Percentiles rank a stretch among this genome's conserved stretches.
phyloP scores from a whole-genome alignment of 352 stramenopile genomes.

The Pythium sukuiense region DNA sequence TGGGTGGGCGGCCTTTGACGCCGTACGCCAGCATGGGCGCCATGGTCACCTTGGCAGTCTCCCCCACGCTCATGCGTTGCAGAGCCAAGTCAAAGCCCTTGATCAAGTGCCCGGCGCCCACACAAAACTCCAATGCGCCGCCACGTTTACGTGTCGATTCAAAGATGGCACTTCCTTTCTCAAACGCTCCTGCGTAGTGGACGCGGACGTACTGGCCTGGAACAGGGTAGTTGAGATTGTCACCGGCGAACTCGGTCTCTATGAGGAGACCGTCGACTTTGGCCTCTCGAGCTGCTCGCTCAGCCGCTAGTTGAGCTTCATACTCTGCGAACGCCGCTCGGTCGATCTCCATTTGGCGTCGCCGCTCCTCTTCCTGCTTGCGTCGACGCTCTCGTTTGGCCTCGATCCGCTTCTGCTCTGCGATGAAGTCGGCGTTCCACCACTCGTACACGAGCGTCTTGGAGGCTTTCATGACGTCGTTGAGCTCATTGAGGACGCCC shows the following conservation, averaged over 20 bases:
- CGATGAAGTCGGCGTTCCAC: conserved; percentile 66
- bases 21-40: conserved; percentile 70
- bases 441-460: conserved; percentile 54
- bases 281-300: conserved; percentile 42
- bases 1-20: conserved; percentile 60
- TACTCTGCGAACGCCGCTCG: conserved; percentile 39
- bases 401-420: conserved; percentile 64
- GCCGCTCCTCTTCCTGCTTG: conserved; percentile 47
- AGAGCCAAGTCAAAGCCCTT: conserved; percentile 67
- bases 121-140: conserved; percentile 68
- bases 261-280: conserved; percentile 47
- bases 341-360: conserved; percentile 46
- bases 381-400: conserved; percentile 51
- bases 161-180: conserved; percentile 50
- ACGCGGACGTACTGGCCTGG: conserved; percentile 69
- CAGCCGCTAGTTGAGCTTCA: conserved; percentile 42
- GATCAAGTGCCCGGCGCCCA: conserved; percentile 69
- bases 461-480: conserved; percentile 54
- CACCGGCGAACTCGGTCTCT: conserved; percentile 56
- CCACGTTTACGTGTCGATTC: conserved; percentile 64
- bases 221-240: conserved; percentile 54
- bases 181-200: conserved; percentile 67
- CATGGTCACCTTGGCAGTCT: conserved; percentile 66
- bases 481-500: conserved; percentile 61
- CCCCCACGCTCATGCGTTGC: conserved; percentile 73